These are phyloP conservation scores for Urtica urens DNA, from an alignment of 306 rosid genomes.

Conservation along the genomic window DNA sequence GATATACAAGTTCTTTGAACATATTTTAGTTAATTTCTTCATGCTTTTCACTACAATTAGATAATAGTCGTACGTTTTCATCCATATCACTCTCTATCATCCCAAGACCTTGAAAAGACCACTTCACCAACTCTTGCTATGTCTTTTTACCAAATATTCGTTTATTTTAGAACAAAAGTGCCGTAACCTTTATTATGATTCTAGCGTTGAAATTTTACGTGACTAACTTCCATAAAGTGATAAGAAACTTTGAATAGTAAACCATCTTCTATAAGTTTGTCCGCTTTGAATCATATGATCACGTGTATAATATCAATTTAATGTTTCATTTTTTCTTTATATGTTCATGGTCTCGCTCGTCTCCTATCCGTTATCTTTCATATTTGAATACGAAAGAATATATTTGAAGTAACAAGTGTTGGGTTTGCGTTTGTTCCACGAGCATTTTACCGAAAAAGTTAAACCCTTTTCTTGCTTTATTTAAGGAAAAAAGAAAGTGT, in stretches of 20 bases:
- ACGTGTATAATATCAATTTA: too few relatives aligned
- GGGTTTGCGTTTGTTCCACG: slow-evolving; percentile 25
- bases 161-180: background rate
- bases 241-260: background rate
- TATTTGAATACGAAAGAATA: slow-evolving; percentile 16
- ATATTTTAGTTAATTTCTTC: too few relatives aligned
- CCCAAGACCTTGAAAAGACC: background rate
- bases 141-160: background rate
- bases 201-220: background rate
- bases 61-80: too few relatives aligned
- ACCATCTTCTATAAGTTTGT: background rate
- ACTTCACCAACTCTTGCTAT: background rate
- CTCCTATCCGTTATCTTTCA: slow-evolving; percentile 19
- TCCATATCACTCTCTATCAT: too few relatives aligned
- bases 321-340: background rate
- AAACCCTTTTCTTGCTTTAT: background rate
- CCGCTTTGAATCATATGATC: too few relatives aligned
- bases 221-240: background rate
- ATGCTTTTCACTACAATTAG: too few relatives aligned
- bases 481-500: slow-evolving; percentile 15
- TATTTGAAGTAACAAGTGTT: slow-evolving; percentile 35
- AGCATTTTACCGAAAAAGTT: slow-evolving; percentile 18
- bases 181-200: background rate
- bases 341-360: slow-evolving; percentile 3
- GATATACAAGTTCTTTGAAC: too few relatives aligned